phyloP scores from a whole-genome alignment of 352 stramenopile species.

The Globisporangium spinosum region DNA sequence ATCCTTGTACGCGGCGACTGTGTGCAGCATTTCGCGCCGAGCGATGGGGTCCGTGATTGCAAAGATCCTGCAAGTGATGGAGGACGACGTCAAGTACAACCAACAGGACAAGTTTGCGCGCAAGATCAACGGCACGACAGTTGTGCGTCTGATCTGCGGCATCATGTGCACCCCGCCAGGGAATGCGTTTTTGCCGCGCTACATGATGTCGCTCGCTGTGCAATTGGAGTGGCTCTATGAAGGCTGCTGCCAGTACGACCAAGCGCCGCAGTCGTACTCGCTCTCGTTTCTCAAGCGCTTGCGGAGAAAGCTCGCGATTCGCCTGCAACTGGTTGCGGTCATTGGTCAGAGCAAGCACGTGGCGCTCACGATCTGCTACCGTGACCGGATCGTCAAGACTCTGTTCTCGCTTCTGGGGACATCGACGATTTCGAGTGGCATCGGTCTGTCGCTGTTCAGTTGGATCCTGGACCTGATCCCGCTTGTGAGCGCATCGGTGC shows the following conservation, averaged over 20 bases:
- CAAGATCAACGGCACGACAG: constrained; percentile 65
- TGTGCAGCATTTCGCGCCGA: constrained; percentile 75
- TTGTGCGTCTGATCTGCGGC: constrained; percentile 64
- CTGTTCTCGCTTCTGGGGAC: constrained; percentile 76
- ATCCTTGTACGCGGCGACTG: constrained; percentile 75
- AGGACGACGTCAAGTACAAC: constrained; percentile 75
- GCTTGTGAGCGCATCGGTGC: constrained; percentile 64
- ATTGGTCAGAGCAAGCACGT: constrained; percentile 74
- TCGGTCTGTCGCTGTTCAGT: constrained; percentile 74
- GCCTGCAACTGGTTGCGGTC: constrained; percentile 72
- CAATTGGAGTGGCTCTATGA: constrained; percentile 77
- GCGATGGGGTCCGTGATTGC: constrained; percentile 81
- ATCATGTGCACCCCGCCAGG: constrained; percentile 73
- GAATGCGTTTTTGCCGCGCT: constrained; percentile 72
- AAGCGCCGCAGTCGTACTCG: constrained; percentile 14
- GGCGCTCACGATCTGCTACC: constrained; percentile 77
- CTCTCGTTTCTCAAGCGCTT: constrained; percentile 48
- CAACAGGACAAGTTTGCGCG: constrained; percentile 51
- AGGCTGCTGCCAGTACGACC: constrained; percentile 50
- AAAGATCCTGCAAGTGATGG: constrained; percentile 74
- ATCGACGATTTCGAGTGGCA: constrained; percentile 48
- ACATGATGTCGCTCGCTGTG: constrained; percentile 82
- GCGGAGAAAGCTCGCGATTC: constrained; percentile 70
- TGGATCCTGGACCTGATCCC: constrained; percentile 87
- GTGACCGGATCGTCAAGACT: constrained; percentile 81